phyloP scores from a whole-genome alignment of 2,329 filamentous ascomycete genomes.

The Phyllosticta citriasiana region DNA sequence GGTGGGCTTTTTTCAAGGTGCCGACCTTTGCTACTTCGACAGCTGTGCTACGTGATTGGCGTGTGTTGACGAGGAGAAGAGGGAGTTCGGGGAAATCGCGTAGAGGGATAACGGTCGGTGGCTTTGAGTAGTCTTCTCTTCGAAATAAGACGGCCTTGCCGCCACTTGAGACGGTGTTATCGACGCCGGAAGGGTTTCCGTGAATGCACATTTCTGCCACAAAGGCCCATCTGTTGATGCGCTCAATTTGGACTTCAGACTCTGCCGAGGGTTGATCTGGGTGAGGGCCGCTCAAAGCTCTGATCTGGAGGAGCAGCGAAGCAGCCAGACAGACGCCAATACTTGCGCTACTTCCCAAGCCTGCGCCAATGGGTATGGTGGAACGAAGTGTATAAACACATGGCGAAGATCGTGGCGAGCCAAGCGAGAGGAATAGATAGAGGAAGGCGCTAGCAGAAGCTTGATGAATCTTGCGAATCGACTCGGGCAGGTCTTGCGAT shows the following conservation, averaged over 20 bases:
- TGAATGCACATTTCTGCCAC: slow-evolving; percentile 96
- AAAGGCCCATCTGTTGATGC: slow-evolving; percentile 97
- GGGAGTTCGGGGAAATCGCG: slow-evolving; percentile 89
- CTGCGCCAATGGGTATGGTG: slow-evolving; percentile 85
- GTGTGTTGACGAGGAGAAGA: slow-evolving; percentile 80
- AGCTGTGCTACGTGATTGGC: slow-evolving; percentile 74
- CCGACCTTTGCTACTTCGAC: slow-evolving; percentile 81
- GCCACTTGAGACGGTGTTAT: slow-evolving; percentile 90
- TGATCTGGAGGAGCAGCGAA: slow-evolving; percentile 77
- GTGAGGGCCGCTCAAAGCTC: slow-evolving; percentile 80
- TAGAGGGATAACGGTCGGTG: slow-evolving; percentile 65
- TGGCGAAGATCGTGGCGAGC: slow-evolving; percentile 65
- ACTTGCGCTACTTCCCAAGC: slow-evolving; percentile 87
- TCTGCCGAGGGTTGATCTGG: slow-evolving; percentile 82
- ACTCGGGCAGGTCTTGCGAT: slow-evolving; percentile 54
- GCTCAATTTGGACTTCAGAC: slow-evolving; percentile 80
- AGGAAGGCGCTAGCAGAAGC: slow-evolving; percentile 77
- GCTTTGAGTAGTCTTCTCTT: slow-evolving; percentile 64
- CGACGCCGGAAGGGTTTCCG: slow-evolving; percentile 89
- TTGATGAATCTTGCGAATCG: slow-evolving; percentile 74
- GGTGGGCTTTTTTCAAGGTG: slow-evolving; percentile 59
- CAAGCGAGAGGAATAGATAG: slow-evolving; percentile 84
- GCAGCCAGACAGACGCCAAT: slow-evolving; percentile 82
- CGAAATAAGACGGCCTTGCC: slow-evolving; percentile 93
- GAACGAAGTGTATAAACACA: slow-evolving; percentile 87